These are phyloP conservation scores for Gastrodia elata DNA, from an alignment of 106 monocot species.

Conservation along the genomic window DNA sequence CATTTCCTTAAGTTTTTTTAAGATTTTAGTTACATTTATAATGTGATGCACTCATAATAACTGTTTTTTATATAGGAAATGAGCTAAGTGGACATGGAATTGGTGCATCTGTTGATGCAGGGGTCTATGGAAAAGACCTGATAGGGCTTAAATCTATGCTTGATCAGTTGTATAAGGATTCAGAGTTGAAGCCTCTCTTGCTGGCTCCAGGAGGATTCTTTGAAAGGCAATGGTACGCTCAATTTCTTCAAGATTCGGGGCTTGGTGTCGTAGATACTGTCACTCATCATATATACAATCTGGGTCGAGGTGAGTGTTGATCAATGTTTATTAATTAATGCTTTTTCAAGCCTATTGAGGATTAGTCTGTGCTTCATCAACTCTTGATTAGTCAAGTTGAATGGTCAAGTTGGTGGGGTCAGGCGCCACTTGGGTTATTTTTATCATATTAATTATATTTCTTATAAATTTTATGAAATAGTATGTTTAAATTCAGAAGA, in stretches of 20 bases:
- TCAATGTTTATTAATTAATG: neutral
- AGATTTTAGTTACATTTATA: too few relatives aligned
- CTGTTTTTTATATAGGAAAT: constrained; percentile 55
- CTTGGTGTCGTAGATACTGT: constrained; percentile 41
- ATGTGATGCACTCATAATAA: constrained; percentile 3
- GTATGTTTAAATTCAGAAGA: too few relatives aligned
- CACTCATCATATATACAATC: constrained; percentile 86
- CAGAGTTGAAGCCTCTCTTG: constrained; percentile 21
- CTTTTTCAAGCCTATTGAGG: too few relatives aligned
- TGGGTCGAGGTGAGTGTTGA: constrained; percentile 58
- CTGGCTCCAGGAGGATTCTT: constrained; percentile 90
- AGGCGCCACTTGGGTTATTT: too few relatives aligned
- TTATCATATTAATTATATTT: too few relatives aligned
- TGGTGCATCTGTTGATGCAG: constrained; percentile 47
- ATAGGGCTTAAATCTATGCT: constrained; percentile 42
- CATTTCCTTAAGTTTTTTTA: neutral
- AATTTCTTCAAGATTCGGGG: constrained; percentile 73
- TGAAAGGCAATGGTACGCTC: constrained; percentile 57
- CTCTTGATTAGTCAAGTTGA: too few relatives aligned
- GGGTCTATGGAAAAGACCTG: constrained; percentile 57
- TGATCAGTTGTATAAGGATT: constrained; percentile 34
- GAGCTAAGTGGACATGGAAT: constrained; percentile 79
- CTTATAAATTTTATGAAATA: too few relatives aligned
- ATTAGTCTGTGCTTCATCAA: too few relatives aligned
- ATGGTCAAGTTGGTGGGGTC: too few relatives aligned